Evolutionary conservation across 345 rosid species (phyloP).

Genomic region (Turnera subulata): DNA sequence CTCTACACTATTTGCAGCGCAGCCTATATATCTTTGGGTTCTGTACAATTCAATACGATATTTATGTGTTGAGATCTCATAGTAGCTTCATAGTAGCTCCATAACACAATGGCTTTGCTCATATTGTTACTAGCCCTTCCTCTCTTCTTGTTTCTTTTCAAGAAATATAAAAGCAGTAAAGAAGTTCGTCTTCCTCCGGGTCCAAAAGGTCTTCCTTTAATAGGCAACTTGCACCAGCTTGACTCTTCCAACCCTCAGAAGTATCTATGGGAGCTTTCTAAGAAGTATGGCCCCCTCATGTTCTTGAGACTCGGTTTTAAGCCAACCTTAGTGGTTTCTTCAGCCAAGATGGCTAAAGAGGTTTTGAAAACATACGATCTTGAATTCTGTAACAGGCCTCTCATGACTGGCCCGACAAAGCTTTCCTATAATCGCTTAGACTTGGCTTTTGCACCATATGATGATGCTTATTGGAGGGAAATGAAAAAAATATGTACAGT

Average conservation of each 20-base stretch:
- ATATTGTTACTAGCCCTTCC: background rate
- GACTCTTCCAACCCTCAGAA: slow-evolving; percentile 2
- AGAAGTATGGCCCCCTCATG: slow-evolving; percentile 11
- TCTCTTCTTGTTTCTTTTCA: background rate
- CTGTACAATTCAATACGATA: no score
- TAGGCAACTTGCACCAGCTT: slow-evolving; percentile 19
- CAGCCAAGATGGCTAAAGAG: slow-evolving; percentile 14
- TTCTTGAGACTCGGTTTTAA: slow-evolving; percentile 8
- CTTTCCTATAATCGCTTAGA: slow-evolving; percentile 7
- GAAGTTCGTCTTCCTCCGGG: slow-evolving; percentile 12
- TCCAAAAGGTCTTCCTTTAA: slow-evolving; percentile 5
- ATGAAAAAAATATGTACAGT: slow-evolving; percentile 32
- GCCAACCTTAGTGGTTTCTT: slow-evolving; percentile 8
- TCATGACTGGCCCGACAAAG: slow-evolving; percentile 1
- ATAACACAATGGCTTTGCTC: background rate
- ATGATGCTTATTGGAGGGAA: slow-evolving; percentile 43
- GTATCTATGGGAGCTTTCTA: slow-evolving; percentile 4
- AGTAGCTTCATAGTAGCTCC: no score
- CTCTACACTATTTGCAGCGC: no score
- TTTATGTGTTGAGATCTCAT: no score
- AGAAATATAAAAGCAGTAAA: background rate
- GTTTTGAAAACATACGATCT: slow-evolving; percentile 4
- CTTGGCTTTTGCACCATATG: slow-evolving; percentile 25
- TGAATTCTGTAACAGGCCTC: background rate
- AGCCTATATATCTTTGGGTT: no score